phyloP scores from a whole-genome alignment of 1,284 basidiomycete genomes.

The Veloboletus limbatus region DNA sequence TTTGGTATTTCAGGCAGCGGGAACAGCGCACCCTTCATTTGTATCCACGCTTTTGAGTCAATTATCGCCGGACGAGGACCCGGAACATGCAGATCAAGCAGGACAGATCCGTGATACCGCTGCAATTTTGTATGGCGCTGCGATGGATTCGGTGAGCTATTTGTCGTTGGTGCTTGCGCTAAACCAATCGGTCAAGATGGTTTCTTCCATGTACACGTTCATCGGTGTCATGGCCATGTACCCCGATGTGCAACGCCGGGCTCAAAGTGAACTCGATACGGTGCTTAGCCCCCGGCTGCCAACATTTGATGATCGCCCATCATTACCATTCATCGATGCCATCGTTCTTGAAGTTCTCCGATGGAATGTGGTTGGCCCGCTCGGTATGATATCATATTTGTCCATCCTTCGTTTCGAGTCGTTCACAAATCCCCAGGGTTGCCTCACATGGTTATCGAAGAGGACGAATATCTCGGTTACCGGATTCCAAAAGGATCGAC shows the following conservation, averaged over 20 bases:
- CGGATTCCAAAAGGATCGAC: slow-evolving; percentile 3
- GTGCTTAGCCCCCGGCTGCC: slow-evolving; percentile 11
- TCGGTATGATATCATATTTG: slow-evolving; percentile 2
- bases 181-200: neutral
- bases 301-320: slow-evolving; percentile 12
- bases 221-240: slow-evolving; percentile 12
- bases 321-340: slow-evolving; percentile 13
- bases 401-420: neutral
- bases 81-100: slow-evolving; percentile 5
- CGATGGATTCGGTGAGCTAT: slow-evolving; percentile 11
- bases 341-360: slow-evolving; percentile 11
- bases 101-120: slow-evolving; percentile 15
- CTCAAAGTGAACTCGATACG: slow-evolving; percentile 13
- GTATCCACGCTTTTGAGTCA: slow-evolving; percentile 12
- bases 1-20: slow-evolving; percentile 2
- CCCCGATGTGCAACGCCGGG: slow-evolving; percentile 11
- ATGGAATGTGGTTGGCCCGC: slow-evolving; percentile 14
- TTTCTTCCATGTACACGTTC: slow-evolving; percentile 10
- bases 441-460: slow-evolving; percentile 13
- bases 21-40: slow-evolving; percentile 13
- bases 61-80: slow-evolving; percentile 10
- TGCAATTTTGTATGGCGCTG: slow-evolving; percentile 10
- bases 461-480: slow-evolving; percentile 16
- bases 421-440: slow-evolving; percentile 6
- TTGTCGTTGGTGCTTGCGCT: neutral